These are phyloP conservation scores for Apiospora sp. DNA, from an alignment of 2,329 filamentous ascomycete genomes.

Conservation along the genomic window DNA sequence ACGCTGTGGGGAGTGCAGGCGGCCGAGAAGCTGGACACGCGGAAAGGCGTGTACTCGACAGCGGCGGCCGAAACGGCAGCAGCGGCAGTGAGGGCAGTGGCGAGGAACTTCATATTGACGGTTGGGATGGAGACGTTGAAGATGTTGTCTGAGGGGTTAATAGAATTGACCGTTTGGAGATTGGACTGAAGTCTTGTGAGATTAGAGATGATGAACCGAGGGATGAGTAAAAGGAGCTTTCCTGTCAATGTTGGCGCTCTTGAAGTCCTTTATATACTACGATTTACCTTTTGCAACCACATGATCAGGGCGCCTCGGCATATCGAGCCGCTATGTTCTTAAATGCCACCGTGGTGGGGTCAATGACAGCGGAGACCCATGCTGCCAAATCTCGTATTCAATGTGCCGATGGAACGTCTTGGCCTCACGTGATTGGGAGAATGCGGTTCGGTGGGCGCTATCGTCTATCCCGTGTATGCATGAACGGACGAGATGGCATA, in stretches of 20 bases:
- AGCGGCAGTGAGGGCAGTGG: slow-evolving; percentile 5
- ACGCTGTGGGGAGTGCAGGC: neutral
- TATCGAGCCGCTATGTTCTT: neutral
- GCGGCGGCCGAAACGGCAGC: slow-evolving; percentile 6
- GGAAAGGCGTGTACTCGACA: neutral
- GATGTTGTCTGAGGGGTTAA: neutral
- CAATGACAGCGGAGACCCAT: neutral
- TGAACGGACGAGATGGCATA: neutral
- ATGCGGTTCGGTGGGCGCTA: neutral
- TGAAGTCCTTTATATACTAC: neutral
- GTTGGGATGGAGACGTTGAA: too few species aligned
- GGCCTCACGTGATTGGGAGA: slow-evolving; percentile 1
- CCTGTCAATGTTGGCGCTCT: neutral
- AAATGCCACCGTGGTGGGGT: neutral
- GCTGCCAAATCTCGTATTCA: slow-evolving; percentile 1
- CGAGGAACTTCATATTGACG: slow-evolving; percentile 12
- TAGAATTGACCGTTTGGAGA: neutral
- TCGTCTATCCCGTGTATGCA: neutral
- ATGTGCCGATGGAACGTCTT: neutral
- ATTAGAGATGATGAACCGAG: neutral
- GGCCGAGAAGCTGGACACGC: slow-evolving; percentile 12
- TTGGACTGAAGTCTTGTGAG: slow-evolving; percentile 1
- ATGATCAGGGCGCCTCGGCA: neutral
- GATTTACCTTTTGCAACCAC: neutral
- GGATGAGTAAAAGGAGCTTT: neutral